phyloP scores from a whole-genome alignment of 495 filamentous ascomycete species.

The Neohortaea acidophila region DNA sequence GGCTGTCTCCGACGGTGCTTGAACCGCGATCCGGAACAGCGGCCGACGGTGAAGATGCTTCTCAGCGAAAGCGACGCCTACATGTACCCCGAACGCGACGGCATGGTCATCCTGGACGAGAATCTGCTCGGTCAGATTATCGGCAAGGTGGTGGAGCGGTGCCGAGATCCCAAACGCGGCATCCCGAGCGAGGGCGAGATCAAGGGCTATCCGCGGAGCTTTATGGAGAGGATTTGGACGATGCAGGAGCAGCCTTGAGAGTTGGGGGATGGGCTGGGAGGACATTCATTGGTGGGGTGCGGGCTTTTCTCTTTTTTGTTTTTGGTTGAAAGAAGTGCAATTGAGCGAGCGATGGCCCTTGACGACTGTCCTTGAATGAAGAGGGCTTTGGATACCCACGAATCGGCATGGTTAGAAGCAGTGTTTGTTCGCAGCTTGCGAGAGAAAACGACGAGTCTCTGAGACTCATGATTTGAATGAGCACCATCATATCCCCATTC shows the following conservation, averaged over 20 bases:
- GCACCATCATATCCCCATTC: neutral
- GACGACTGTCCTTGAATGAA: neutral
- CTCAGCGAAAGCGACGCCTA: constrained; percentile 60
- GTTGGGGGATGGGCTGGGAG: neutral
- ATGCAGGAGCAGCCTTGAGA: constrained; percentile 33
- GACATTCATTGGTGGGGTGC: neutral
- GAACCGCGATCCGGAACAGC: constrained; percentile 55
- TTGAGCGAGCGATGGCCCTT: constrained; percentile 2
- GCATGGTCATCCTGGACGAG: constrained; percentile 58
- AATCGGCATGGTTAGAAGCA: too few species aligned
- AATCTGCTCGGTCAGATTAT: constrained; percentile 64
- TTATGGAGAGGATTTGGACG: constrained; percentile 48
- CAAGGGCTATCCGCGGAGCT: constrained; percentile 50
- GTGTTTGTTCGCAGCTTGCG: too few species aligned
- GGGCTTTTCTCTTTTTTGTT: neutral
- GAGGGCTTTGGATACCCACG: neutral
- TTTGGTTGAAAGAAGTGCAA: neutral
- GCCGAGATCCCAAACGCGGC: constrained; percentile 39
- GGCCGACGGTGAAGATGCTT: constrained; percentile 66
- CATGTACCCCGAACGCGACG: constrained; percentile 56
- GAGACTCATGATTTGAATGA: too few species aligned
- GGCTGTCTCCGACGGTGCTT: constrained; percentile 66
- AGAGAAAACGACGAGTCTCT: too few species aligned
- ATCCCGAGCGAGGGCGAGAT: constrained; percentile 59
- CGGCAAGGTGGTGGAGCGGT: constrained; percentile 59